phyloP scores from a whole-genome alignment of 352 stramenopile species.

The Globisporangium paroecandrum region DNA sequence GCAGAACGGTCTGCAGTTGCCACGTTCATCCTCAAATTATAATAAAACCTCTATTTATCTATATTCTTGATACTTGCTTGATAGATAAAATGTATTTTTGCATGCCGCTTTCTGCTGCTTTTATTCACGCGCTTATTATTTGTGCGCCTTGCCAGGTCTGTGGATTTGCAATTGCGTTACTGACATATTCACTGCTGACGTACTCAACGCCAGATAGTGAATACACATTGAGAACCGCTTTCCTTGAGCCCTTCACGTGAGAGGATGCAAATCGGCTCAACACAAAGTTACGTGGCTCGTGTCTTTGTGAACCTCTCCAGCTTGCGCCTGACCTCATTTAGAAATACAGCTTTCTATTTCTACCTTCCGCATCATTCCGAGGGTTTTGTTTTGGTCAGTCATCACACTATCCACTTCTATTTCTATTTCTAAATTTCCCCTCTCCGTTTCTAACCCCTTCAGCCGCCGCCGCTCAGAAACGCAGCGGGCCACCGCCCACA shows the following conservation, averaged over 20 bases:
- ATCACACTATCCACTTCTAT: conserved; percentile 1
- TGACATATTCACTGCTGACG: no score
- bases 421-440: conserved; percentile 4
- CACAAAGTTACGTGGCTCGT: neutral
- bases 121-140: no score
- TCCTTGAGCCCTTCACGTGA: neutral
- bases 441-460: conserved; percentile 2
- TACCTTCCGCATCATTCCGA: conserved; percentile 1
- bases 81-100: no score
- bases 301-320: neutral
- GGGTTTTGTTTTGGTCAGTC: neutral
- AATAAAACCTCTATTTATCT: no score
- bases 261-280: neutral
- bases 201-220: neutral
- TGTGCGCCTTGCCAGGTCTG: no score
- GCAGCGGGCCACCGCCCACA: neutral
- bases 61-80: no score
- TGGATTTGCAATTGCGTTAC: no score
- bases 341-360: conserved; percentile 19
- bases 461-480: conserved; percentile 17
- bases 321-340: neutral
- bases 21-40: no score
- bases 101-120: no score
- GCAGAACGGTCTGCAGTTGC: no score
- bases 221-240: neutral